These are phyloP conservation scores for Yamadazyma sp. DNA, from an alignment of 1,139 yeast genomes.

Conservation along the genomic window DNA sequence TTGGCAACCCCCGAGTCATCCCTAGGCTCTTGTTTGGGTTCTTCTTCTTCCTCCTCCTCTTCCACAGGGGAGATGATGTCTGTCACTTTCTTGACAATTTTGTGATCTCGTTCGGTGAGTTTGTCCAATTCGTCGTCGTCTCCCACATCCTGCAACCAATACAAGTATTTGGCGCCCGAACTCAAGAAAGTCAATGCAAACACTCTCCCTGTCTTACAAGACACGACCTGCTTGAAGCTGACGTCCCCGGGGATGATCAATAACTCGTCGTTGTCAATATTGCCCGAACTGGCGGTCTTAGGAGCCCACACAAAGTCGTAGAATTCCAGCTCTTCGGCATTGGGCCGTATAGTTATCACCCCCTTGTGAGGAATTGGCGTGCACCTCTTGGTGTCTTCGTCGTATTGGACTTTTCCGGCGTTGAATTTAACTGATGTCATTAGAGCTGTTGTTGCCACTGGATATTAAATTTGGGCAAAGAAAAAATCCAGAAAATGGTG, in stretches of 20 bases:
- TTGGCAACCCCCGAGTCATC: background rate
- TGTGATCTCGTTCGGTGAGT: constrained; percentile 64
- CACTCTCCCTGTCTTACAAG: constrained; percentile 83
- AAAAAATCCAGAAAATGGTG: too few relatives aligned
- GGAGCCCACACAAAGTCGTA: constrained; percentile 47
- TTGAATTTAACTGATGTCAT: constrained; percentile 52
- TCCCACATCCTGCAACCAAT: constrained; percentile 87
- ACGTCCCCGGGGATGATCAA: constrained; percentile 93
- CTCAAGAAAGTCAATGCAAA: constrained; percentile 79
- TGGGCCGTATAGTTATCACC: constrained; percentile 61
- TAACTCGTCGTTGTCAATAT: constrained; percentile 61
- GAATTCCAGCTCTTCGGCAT: constrained; percentile 53
- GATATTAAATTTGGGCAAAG: too few relatives aligned
- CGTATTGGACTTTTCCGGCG: constrained; percentile 82
- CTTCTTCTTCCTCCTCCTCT: constrained; percentile 45
- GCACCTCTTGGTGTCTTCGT: constrained; percentile 68
- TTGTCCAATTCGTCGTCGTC: constrained; percentile 62
- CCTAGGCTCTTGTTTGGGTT: constrained; percentile 20
- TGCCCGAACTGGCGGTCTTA: constrained; percentile 28
- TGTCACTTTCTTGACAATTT: constrained; percentile 51
- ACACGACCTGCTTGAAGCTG: constrained; percentile 69
- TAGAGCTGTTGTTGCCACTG: constrained; percentile 7
- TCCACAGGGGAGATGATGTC: constrained; percentile 47
- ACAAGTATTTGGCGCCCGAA: constrained; percentile 81
- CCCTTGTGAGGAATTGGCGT: constrained; percentile 82